Conservation (phyloP, 2,329 filamentous ascomycete species). For the Hyphodiscus sp. region DNA sequence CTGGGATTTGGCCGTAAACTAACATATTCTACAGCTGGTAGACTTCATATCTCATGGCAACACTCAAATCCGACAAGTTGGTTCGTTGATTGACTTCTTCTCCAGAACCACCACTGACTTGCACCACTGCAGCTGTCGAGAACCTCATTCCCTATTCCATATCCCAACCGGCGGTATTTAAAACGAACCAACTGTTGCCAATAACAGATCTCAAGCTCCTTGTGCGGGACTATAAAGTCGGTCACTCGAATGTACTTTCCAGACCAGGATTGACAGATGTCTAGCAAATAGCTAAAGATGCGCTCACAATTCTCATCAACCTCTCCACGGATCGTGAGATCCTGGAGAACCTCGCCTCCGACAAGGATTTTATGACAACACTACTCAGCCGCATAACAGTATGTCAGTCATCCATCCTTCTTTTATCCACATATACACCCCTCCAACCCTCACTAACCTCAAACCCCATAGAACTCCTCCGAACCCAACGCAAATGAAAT, state of each 20-base stretch:
- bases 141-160: slow-evolving; percentile 79
- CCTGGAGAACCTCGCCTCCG: slow-evolving; percentile 63
- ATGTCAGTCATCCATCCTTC: slow-evolving; percentile 46
- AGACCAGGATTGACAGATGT: slow-evolving; percentile 10
- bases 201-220: slow-evolving; percentile 84
- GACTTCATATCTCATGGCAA: slow-evolving; percentile 91
- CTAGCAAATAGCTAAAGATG: slow-evolving; percentile 87
- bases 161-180: slow-evolving; percentile 73
- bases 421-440: not conserved
- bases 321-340: slow-evolving; percentile 72
- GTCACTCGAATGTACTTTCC: slow-evolving; percentile 25
- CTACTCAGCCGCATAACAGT: slow-evolving; percentile 68
- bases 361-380: slow-evolving; percentile 74
- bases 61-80: slow-evolving; percentile 78
- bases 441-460: not conserved
- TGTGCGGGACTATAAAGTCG: slow-evolving; percentile 73
- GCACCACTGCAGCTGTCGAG: slow-evolving; percentile 57
- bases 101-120: slow-evolving; percentile 14
- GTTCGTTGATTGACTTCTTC: slow-evolving; percentile 35
- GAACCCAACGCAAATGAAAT: slow-evolving; percentile 80
- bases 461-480: slow-evolving; percentile 50
- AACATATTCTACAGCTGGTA: slow-evolving; percentile 56
- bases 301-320: slow-evolving; percentile 84
- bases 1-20: slow-evolving; percentile 1
- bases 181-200: slow-evolving; percentile 68